Percentiles rank a stretch among this genome's conserved stretches.
These are phyloP conservation scores for Corymbia maculata DNA, from an alignment of 345 rosid genomes.

Conservation along the genomic window DNA sequence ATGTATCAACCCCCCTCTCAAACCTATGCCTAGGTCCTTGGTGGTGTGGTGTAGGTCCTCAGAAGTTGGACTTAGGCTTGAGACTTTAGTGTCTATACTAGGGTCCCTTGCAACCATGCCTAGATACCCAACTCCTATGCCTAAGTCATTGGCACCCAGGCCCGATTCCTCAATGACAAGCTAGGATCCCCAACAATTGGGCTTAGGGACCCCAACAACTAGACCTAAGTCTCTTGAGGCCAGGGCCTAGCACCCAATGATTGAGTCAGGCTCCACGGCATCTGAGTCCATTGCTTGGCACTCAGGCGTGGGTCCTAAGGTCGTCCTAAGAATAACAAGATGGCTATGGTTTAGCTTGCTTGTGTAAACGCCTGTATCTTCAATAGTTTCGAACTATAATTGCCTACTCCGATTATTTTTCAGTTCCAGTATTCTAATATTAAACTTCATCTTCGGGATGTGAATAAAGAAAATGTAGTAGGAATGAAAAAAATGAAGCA, in stretches of 20 bases:
- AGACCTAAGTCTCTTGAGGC: fast-evolving
- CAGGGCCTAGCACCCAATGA: fast-evolving
- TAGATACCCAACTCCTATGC: too few species aligned
- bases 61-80: too few species aligned
- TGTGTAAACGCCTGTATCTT: neutral
- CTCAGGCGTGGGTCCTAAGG: too few species aligned
- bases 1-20: fast-evolving
- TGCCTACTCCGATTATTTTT: neutral
- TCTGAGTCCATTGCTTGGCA: too few species aligned
- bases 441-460: neutral
- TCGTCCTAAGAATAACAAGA: neutral
- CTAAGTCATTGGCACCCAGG: too few species aligned
- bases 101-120: too few species aligned
- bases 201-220: too few species aligned
- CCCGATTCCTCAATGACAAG: fast-evolving
- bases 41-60: too few species aligned
- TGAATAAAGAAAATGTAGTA: slow-evolving; percentile 48
- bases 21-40: too few species aligned
- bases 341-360: neutral
- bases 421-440: neutral
- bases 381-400: neutral
- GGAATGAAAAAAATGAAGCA: neutral
- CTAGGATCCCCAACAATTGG: too few species aligned
- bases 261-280: too few species aligned
- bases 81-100: too few species aligned